Evolutionary conservation across 768 basidiomycete genomes (phyloP).

Genomic region (Pisolithus orientalis): DNA sequence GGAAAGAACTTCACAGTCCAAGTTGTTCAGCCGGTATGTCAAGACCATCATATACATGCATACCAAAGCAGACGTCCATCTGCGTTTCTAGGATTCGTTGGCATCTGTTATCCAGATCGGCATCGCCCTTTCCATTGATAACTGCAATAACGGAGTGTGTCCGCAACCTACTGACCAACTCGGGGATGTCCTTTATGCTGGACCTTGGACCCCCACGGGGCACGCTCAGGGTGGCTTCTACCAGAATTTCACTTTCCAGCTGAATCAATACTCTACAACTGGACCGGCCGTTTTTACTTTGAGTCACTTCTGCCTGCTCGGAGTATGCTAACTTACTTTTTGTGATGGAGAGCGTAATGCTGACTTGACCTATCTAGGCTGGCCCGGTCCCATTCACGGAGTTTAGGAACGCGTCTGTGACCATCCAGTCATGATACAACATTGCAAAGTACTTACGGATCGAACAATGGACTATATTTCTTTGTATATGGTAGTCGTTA

Average conservation of each 20-base stretch:
- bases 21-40: conserved; percentile 7
- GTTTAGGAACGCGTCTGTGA: conserved; percentile 3
- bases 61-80: background rate
- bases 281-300: background rate
- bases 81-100: conserved; percentile 4
- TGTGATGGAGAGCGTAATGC: background rate
- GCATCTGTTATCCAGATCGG: conserved; percentile 11
- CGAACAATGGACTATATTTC: background rate
- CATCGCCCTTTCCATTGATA: conserved; percentile 6
- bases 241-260: conserved; percentile 1
- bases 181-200: conserved; percentile 5
- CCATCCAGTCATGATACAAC: background rate
- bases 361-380: background rate
- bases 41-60: background rate
- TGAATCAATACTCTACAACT: background rate
- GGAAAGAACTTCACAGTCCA: conserved; percentile 5
- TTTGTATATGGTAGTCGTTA: background rate
- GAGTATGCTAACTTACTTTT: conserved; percentile 6
- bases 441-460: background rate
- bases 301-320: conserved; percentile 22
- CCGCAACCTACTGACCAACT: conserved; percentile 5
- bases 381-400: conserved; percentile 3
- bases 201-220: conserved; percentile 2
- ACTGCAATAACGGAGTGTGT: conserved; percentile 4
- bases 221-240: background rate